These are phyloP conservation scores for Yamadazyma scolyti DNA, from an alignment of 805 yeast genomes.

Conservation along the genomic window DNA sequence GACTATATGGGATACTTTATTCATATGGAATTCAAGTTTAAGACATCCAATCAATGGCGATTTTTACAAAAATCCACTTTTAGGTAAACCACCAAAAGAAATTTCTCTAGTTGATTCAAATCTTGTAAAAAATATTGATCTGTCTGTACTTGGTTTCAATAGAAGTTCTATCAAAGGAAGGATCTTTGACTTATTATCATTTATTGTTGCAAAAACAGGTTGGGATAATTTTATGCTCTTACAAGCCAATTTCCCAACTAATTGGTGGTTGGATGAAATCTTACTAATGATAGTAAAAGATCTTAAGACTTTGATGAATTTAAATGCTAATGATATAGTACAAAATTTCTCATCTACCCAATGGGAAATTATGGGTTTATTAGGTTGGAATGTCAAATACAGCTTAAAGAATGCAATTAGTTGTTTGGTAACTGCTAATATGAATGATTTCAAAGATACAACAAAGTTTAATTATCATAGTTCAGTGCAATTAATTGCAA, in stretches of 20 bases:
- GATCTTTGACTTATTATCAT: constrained; percentile 63
- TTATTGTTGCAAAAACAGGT: constrained; percentile 64
- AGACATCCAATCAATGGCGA: constrained; percentile 36
- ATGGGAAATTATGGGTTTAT: constrained; percentile 69
- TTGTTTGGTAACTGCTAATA: constrained; percentile 44
- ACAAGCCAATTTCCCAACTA: constrained; percentile 64
- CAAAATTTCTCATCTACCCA: constrained; percentile 58
- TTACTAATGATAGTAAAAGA: constrained; percentile 71
- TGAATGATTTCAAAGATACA: constrained; percentile 42
- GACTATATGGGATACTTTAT: constrained; percentile 30
- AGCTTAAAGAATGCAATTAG: constrained; percentile 35
- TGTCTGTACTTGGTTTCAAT: constrained; percentile 30
- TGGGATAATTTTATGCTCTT: constrained; percentile 75
- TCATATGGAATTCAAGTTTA: constrained; percentile 23
- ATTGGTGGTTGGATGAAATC: constrained; percentile 69
- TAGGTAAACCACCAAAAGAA: constrained; percentile 28
- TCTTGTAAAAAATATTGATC: constrained; percentile 23
- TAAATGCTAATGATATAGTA: constrained; percentile 19
- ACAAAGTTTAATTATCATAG: constrained; percentile 64
- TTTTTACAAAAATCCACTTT: constrained; percentile 35
- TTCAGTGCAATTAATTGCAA: constrained; percentile 45
- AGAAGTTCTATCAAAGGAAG: constrained; percentile 40
- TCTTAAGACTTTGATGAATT: constrained; percentile 23
- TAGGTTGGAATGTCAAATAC: constrained; percentile 42
- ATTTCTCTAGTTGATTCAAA: constrained; percentile 31